Base-by-base conservation (phyloP, 768 basidiomycete species). In the Suillus hirtellus region DNA sequence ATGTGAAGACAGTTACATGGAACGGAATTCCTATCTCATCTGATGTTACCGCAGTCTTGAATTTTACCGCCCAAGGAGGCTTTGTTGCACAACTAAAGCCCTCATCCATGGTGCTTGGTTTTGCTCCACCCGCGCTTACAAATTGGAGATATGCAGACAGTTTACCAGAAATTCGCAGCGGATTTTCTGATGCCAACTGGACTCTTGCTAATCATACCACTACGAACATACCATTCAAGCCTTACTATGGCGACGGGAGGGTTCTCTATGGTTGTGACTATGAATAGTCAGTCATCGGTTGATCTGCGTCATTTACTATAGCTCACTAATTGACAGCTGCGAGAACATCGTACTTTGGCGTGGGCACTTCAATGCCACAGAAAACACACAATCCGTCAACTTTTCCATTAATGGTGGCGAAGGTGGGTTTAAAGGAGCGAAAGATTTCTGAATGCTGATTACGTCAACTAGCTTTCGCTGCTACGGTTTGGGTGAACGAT, bases 231-330 rank as follows among this genome's bases (percentile, higher is more conserved):
- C 88, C 89, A 2, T 79, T 79, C 56, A 85, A 86, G 68, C 89
- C 89, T 4, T 78, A 83, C 64, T 90, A 89, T 66, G 90, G 90
- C 1, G 89, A 92, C 65, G 90, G 89, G 1, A 79, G 89, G 43
- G 77, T 93, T n/a, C 76, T 95, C 35, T 93, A 92, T 73, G 92
- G 90, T 1, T 93, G 92, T 70, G 93, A 94, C 73, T 95, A 95
- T 73, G 89, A 86, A 63, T 95, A 88, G 91, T 93, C 64, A 74
- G 88, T 73, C 49, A 46, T 40, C 34, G 37, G 17, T 27, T 46
- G 38, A 40, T 19, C 21, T 49, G 37, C n/a, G n/a, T 38, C 46
- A 69, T 44, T 71, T 56, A 55, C 43, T 27, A 52, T 43, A 21
- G 55, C 47, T 53, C 17, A 60, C 49, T 6, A 58, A 24, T 53